These are phyloP conservation scores for Penicillium manginii DNA, from an alignment of 495 filamentous ascomycete genomes.

Conservation along the genomic window DNA sequence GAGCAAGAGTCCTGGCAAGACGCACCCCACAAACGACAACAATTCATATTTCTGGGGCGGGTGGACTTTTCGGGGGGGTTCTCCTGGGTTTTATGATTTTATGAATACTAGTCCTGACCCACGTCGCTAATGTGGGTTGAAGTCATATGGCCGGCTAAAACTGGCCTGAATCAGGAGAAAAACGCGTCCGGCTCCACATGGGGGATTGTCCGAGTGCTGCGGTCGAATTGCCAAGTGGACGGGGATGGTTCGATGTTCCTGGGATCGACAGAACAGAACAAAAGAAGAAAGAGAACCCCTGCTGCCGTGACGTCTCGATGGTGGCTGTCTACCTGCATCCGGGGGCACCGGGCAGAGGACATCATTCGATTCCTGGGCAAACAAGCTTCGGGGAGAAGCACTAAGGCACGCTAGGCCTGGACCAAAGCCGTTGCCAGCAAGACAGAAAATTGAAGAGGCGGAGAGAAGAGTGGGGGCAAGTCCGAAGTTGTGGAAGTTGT, in stretches of 20 bases:
- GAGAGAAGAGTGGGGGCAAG: background rate
- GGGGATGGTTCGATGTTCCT: background rate
- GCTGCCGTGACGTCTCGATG: background rate
- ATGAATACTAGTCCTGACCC: conserved; percentile 20
- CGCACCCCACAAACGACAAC: conserved; percentile 19
- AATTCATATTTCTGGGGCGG: conserved; percentile 23
- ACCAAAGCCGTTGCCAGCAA: background rate
- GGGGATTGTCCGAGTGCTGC: conserved; percentile 1
- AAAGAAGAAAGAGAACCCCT: conserved; percentile 4
- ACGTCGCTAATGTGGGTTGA: conserved; percentile 31
- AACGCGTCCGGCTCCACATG: conserved; percentile 15
- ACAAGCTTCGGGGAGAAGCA: background rate
- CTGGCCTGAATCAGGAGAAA: background rate
- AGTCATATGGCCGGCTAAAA: conserved; percentile 19
- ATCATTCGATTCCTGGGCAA: background rate
- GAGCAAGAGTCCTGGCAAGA: background rate
- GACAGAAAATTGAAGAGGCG: background rate
- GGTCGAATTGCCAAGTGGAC: background rate
- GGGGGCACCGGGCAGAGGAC: no score
- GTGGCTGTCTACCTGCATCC: background rate
- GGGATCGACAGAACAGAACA: no score
- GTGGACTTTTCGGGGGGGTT: background rate
- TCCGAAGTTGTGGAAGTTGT: no score
- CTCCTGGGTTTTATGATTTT: conserved; percentile 5
- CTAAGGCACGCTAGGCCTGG: background rate